These are phyloP conservation scores for Bombardia bombarda DNA, from an alignment of 495 filamentous ascomycete species.

Conservation along the genomic window DNA sequence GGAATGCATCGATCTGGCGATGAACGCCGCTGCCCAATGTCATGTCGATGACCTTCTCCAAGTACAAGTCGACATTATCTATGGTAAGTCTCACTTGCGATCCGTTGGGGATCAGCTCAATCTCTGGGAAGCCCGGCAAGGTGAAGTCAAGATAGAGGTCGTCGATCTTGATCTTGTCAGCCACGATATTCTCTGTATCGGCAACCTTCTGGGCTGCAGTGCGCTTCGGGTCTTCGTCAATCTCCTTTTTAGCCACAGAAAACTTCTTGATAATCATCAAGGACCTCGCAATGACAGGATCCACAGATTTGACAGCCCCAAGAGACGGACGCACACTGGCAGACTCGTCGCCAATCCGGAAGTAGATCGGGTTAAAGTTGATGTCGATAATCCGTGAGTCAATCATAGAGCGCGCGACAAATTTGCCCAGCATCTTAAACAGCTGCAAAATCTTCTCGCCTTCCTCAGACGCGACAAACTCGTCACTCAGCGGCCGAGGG, in stretches of 20 bases:
- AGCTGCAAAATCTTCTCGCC: slow-evolving; percentile 77
- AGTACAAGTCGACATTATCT: slow-evolving; percentile 78
- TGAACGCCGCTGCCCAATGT: slow-evolving; percentile 83
- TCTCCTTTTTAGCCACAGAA: slow-evolving; percentile 67
- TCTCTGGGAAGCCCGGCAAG: slow-evolving; percentile 81
- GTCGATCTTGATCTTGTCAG: slow-evolving; percentile 71
- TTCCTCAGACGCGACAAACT: slow-evolving; percentile 62
- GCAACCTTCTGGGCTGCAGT: slow-evolving; percentile 60
- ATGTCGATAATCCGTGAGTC: slow-evolving; percentile 98
- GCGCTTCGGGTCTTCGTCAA: slow-evolving; percentile 61
- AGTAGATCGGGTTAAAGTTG: slow-evolving; percentile 95
- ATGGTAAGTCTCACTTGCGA: slow-evolving; percentile 70
- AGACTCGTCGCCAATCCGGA: slow-evolving; percentile 77
- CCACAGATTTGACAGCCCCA: slow-evolving; percentile 86
- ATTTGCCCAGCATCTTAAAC: slow-evolving; percentile 94
- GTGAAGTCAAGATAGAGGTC: slow-evolving; percentile 92
- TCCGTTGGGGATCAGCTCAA: slow-evolving; percentile 75
- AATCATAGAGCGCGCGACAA: slow-evolving; percentile 96
- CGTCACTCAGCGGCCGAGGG: slow-evolving; percentile 82
- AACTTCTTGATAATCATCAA: slow-evolving; percentile 86
- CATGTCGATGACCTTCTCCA: slow-evolving; percentile 86
- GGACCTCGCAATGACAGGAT: slow-evolving; percentile 76
- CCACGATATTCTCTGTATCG: slow-evolving; percentile 55
- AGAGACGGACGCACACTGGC: slow-evolving; percentile 74
- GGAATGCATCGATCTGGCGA: slow-evolving; percentile 86